phyloP scores from a whole-genome alignment of 805 yeast species.

The Lipomyces kockii region DNA sequence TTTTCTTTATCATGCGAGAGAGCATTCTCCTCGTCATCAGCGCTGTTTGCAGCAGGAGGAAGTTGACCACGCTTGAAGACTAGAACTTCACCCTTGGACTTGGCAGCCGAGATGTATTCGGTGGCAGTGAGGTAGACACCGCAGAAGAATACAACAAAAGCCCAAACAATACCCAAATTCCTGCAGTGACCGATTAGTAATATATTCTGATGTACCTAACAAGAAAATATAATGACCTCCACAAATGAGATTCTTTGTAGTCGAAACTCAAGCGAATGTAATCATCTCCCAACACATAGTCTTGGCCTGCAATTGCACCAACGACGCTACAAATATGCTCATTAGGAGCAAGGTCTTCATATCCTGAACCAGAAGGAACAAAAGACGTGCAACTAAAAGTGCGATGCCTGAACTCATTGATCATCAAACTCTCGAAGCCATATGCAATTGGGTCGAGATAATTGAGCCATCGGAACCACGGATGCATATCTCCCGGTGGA shows the following conservation, averaged over 20 bases:
- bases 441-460: conserved; percentile 54
- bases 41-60: conserved; percentile 17
- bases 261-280: conserved; percentile 53
- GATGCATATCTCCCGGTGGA: conserved; percentile 53
- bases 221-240: conserved; percentile 47
- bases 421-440: conserved; percentile 53
- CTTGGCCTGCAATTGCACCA: conserved; percentile 60
- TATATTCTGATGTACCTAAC: background rate
- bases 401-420: conserved; percentile 53
- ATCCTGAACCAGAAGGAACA: conserved; percentile 54
- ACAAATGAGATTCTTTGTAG: conserved; percentile 55
- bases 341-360: conserved; percentile 42
- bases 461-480: conserved; percentile 58
- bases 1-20: conserved; percentile 18
- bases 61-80: conserved; percentile 29
- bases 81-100: conserved; percentile 35
- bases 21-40: conserved; percentile 32
- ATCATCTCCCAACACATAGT: conserved; percentile 56
- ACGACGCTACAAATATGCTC: conserved; percentile 59
- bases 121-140: conserved; percentile 57
- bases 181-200: conserved; percentile 39
- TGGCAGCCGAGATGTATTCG: conserved; percentile 54
- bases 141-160: conserved; percentile 60
- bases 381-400: conserved; percentile 47
- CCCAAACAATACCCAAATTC: conserved; percentile 65